Percentiles rank a stretch among this genome's conserved stretches.
phyloP scores from a whole-genome alignment of 2,329 filamentous ascomycete species.

The Verticillium klebahnii region DNA sequence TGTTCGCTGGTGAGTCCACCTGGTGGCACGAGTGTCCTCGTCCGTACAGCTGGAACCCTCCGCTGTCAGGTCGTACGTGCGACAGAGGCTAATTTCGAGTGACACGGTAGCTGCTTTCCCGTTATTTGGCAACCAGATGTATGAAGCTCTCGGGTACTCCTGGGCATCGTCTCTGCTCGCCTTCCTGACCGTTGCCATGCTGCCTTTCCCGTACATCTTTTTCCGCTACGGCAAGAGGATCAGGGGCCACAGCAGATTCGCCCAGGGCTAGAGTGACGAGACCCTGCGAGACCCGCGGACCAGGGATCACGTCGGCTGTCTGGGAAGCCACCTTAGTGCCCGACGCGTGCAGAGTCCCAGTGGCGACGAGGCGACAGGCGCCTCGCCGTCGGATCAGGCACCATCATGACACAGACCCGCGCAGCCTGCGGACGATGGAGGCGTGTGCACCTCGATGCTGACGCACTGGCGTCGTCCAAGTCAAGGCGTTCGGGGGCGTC shows the following conservation, averaged over 20 bases:
- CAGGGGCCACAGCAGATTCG: conserved; percentile 50
- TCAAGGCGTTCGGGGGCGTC: neutral
- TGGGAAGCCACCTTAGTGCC: neutral
- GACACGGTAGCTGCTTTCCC: conserved; percentile 60
- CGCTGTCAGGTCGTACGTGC: neutral
- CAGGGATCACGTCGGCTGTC: neutral
- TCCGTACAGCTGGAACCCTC: conserved; percentile 16
- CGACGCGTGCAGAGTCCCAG: neutral
- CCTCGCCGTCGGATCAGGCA: conserved; percentile 4
- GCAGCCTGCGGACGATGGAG: neutral
- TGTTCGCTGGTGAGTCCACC: conserved; percentile 59
- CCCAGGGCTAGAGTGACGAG: conserved; percentile 19
- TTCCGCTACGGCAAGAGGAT: conserved; percentile 57
- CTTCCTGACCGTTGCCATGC: conserved; percentile 57
- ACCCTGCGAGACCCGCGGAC: neutral
- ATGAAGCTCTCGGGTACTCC: conserved; percentile 61
- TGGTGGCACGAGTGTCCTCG: conserved; percentile 8
- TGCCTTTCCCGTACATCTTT: conserved; percentile 61
- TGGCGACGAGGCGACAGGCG: neutral
- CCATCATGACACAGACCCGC: neutral
- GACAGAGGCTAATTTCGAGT: neutral
- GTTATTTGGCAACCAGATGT: conserved; percentile 71
- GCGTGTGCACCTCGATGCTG: neutral
- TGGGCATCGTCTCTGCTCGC: conserved; percentile 63
- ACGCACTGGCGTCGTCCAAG: neutral